phyloP scores from a whole-genome alignment of 2,329 filamentous ascomycete species.

The Colletotrichum zoysiae region DNA sequence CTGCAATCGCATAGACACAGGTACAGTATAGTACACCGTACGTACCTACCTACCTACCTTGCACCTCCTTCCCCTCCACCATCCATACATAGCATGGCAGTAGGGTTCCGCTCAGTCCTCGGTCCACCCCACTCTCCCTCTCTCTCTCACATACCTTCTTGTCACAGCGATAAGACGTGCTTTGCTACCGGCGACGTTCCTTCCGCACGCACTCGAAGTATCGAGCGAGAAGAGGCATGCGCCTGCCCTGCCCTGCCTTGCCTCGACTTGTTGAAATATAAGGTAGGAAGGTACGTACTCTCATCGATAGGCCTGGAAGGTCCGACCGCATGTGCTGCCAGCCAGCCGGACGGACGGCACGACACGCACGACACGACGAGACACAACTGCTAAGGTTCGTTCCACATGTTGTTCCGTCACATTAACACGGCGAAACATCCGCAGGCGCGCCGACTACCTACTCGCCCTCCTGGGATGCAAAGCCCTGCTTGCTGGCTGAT shows the following conservation, averaged over 20 bases:
- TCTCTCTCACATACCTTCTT: background rate
- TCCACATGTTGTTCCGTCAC: background rate
- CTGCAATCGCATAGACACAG: background rate
- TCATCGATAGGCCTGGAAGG: background rate
- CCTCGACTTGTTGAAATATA: background rate
- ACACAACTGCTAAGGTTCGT: background rate
- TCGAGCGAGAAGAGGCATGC: background rate
- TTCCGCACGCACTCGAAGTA: background rate
- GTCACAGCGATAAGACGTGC: background rate
- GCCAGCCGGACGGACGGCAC: background rate
- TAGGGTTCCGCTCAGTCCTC: background rate
- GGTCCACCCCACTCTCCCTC: background rate
- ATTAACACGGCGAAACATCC: background rate
- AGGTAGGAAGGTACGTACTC: background rate
- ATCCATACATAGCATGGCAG: too few species aligned
- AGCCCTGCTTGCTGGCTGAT: background rate
- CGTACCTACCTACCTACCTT: too few species aligned
- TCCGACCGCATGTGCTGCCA: background rate
- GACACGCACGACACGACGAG: background rate
- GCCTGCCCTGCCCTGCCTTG: background rate
- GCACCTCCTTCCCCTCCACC: too few species aligned
- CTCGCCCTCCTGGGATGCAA: background rate
- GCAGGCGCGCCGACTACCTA: background rate
- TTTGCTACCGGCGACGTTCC: background rate
- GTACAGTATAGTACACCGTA: background rate